Percentiles rank a stretch among this genome's conserved stretches.
Evolutionary conservation across 2,329 filamentous ascomycete species (phyloP).

Genomic region (Colletotrichum plurivorum): DNA sequence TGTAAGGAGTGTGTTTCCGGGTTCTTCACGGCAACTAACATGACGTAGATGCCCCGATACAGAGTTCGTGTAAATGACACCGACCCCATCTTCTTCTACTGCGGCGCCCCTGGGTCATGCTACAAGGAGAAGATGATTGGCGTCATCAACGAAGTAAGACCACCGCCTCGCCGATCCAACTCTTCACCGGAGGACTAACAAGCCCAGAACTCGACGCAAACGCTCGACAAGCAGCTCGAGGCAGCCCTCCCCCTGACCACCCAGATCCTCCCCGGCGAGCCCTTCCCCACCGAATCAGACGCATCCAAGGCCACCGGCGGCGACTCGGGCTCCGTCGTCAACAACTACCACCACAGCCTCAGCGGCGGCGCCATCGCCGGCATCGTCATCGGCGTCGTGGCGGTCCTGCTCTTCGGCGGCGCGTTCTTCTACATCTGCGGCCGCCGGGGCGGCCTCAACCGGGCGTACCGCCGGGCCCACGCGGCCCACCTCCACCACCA

Average conservation of each 20-base stretch:
- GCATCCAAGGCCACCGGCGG: conserved; percentile 35
- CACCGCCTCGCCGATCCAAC: not conserved
- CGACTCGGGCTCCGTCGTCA: conserved; percentile 18
- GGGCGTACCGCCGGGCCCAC: conserved; percentile 50
- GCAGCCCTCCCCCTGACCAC: conserved; percentile 63
- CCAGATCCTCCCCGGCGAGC: conserved; percentile 70
- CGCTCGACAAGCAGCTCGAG: conserved; percentile 62
- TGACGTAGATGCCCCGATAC: conserved; percentile 60
- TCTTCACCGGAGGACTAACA: conserved; percentile 33
- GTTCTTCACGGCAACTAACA: conserved; percentile 44
- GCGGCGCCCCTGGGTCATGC: conserved; percentile 77
- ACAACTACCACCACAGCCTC: conserved; percentile 40
- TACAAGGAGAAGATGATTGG: conserved; percentile 79
- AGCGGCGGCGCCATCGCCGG: conserved; percentile 69
- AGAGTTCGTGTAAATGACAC: conserved; percentile 70
- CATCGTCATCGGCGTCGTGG: conserved; percentile 67
- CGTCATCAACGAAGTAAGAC: conserved; percentile 76
- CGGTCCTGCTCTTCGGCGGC: conserved; percentile 58
- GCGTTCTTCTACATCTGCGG: conserved; percentile 64
- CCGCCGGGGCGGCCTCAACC: conserved; percentile 54
- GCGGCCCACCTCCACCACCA: not conserved
- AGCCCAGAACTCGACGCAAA: conserved; percentile 60
- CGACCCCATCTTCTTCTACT: conserved; percentile 78
- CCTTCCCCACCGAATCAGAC: conserved; percentile 64
- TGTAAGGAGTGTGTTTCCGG: conserved; percentile 54